A percentile compares a stretch with the other conserved stretches of the same genome.
Conservation (phyloP, 148 eudicot species). For the Rhododendron molle region DNA sequence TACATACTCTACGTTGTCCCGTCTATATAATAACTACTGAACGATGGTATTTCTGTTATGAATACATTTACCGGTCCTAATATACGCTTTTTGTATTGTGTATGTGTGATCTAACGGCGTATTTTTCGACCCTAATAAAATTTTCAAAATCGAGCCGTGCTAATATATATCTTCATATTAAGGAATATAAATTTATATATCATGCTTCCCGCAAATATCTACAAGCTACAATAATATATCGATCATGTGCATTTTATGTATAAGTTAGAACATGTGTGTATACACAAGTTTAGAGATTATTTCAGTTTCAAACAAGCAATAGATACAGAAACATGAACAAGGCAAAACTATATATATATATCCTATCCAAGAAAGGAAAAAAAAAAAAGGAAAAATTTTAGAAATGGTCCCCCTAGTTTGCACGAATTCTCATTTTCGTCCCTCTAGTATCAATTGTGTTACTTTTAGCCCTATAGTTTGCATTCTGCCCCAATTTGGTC, state of each 20-base stretch:
- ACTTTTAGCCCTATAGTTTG: too few relatives aligned
- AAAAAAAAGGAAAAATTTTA: not conserved
- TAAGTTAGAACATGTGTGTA: not conserved
- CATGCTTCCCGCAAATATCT: not conserved
- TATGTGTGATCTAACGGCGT: not conserved
- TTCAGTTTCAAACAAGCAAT: not conserved
- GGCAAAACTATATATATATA: not conserved
- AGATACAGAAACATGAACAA: not conserved
- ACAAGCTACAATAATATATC: not conserved
- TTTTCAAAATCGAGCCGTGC: not conserved
- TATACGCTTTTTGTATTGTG: too few relatives aligned
- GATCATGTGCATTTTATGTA: not conserved
- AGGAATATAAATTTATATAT: not conserved
- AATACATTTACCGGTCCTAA: too few relatives aligned
- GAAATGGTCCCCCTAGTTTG: too few relatives aligned
- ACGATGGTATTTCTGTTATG: too few relatives aligned
- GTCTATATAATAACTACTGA: too few relatives aligned
- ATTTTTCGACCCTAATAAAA: not conserved
- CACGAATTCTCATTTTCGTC: too few relatives aligned
- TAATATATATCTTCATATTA: not conserved
- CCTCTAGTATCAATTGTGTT: too few relatives aligned
- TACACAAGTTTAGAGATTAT: not conserved
- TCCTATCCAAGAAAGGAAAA: too few relatives aligned
- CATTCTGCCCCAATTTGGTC: too few relatives aligned
- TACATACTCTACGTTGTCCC: not conserved